Percentiles rank a stretch among this genome's conserved stretches.
phyloP scores from a whole-genome alignment of 1,139 yeast genomes.

The Hyphopichia buzzinii region DNA sequence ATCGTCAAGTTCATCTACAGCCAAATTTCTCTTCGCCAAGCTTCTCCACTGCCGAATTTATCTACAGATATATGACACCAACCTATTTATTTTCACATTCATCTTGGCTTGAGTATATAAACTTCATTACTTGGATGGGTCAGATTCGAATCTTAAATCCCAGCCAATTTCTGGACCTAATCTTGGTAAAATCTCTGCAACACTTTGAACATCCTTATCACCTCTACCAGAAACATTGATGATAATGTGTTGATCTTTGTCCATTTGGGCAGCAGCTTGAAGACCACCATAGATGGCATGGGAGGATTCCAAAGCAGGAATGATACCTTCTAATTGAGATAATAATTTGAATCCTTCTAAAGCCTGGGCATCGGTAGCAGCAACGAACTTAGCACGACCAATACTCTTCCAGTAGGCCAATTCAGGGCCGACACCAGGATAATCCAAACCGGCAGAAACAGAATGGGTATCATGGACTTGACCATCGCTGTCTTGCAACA shows the following conservation, averaged over 20 bases:
- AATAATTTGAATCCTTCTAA: slow-evolving; percentile 82
- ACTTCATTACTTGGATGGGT: slow-evolving; percentile 41
- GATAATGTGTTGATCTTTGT: slow-evolving; percentile 74
- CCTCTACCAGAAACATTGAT: slow-evolving; percentile 97
- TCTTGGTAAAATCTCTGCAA: slow-evolving; percentile 87
- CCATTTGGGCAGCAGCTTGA: slow-evolving; percentile 81
- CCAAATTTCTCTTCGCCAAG: no score
- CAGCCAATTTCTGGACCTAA: slow-evolving; percentile 91
- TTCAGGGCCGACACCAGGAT: slow-evolving; percentile 99
- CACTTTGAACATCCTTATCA: slow-evolving; percentile 97
- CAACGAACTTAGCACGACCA: slow-evolving; percentile 87
- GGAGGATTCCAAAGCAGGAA: slow-evolving; percentile 96
- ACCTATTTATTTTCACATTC: no score
- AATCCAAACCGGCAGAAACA: slow-evolving; percentile 96
- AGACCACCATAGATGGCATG: slow-evolving; percentile 94
- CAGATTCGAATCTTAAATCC: slow-evolving; percentile 86
- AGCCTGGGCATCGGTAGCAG: slow-evolving; percentile 94
- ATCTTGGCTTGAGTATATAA: no score
- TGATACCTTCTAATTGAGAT: slow-evolving; percentile 94
- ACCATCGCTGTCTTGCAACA: slow-evolving; percentile 87
- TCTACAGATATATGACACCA: no score
- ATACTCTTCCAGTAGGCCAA: slow-evolving; percentile 91
- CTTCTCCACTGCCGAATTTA: no score
- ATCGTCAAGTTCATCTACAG: no score
- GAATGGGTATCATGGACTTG: slow-evolving; percentile 98